Evolutionary conservation across 2,329 filamentous ascomycete genomes (phyloP).

Genomic region (Didymella pinodella): DNA sequence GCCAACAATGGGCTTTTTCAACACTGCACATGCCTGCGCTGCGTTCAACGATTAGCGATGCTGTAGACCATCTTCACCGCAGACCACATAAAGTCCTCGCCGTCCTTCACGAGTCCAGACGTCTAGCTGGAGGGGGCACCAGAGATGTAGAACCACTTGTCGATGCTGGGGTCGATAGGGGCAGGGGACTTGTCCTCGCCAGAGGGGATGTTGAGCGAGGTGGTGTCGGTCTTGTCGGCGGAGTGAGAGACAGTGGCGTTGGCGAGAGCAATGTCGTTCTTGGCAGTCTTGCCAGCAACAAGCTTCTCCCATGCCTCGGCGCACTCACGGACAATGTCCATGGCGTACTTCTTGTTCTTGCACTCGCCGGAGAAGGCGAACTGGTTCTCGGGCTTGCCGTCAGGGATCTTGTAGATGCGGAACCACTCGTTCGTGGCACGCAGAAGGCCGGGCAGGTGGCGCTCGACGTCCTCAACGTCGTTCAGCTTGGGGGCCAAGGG

Average conservation of each 20-base stretch:
- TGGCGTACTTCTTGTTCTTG: slow-evolving; percentile 99
- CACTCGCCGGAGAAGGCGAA: slow-evolving; percentile 99
- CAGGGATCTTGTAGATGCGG: slow-evolving; percentile 99
- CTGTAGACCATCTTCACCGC: not conserved
- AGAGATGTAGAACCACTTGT: slow-evolving; percentile 99
- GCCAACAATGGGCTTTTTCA: slow-evolving; percentile 23
- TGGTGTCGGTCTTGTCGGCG: slow-evolving; percentile 71
- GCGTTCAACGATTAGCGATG: slow-evolving; percentile 8
- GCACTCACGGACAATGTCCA: slow-evolving; percentile 95
- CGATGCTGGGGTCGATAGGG: slow-evolving; percentile 93
- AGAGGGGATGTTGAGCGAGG: slow-evolving; percentile 77
- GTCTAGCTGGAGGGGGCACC: slow-evolving; percentile 73
- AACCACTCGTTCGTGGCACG: slow-evolving; percentile 99
- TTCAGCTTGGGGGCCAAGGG: slow-evolving; percentile 95
- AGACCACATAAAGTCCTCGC: slow-evolving; percentile 7
- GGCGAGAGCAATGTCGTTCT: slow-evolving; percentile 79
- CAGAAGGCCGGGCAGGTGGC: slow-evolving; percentile 94
- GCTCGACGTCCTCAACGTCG: slow-evolving; percentile 98
- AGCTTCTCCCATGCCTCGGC: slow-evolving; percentile 96
- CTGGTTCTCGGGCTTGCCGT: slow-evolving; percentile 99
- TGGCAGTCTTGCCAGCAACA: slow-evolving; percentile 84
- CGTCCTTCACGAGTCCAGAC: slow-evolving; percentile 10
- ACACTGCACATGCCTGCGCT: not conserved
- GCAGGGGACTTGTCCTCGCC: slow-evolving; percentile 83
- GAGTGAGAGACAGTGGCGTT: slow-evolving; percentile 82